phyloP scores from a whole-genome alignment of 352 stramenopile genomes.

The Globisporangium okanoganense region DNA sequence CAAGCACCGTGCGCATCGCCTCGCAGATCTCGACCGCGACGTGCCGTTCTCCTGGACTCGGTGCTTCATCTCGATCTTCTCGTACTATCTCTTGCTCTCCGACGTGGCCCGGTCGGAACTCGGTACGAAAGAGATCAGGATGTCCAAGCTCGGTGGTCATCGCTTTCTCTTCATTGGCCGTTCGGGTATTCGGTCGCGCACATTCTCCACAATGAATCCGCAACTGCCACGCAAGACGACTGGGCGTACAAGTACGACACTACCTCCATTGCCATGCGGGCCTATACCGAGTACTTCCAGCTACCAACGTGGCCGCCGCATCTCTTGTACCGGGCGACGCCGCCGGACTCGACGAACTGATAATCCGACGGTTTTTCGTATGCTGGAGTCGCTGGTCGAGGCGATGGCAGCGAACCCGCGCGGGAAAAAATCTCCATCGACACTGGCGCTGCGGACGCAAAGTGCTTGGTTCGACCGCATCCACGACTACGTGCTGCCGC shows the following conservation, averaged over 20 bases:
- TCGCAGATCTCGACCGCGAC: neutral
- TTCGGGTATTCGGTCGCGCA: conserved; percentile 2
- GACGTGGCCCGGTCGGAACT: conserved; percentile 17
- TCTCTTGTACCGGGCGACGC: conserved; percentile 13
- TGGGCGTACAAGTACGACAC: conserved; percentile 28
- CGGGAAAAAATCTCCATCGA: neutral
- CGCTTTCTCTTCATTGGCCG: conserved; percentile 1
- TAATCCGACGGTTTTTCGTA: neutral
- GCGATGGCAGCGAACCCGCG: neutral
- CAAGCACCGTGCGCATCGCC: neutral
- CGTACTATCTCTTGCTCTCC: conserved; percentile 22
- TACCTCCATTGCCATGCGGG: conserved; percentile 19
- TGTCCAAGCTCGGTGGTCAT: neutral
- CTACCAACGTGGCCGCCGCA: conserved; percentile 10
- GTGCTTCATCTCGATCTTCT: conserved; percentile 11
- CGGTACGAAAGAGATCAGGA: neutral
- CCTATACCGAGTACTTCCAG: conserved; percentile 13
- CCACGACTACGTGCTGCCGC: conserved; percentile 17
- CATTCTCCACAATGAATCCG: neutral
- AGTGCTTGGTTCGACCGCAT: conserved; percentile 16
- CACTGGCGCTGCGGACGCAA: neutral
- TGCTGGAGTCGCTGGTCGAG: conserved; percentile 8
- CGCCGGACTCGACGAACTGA: neutral
- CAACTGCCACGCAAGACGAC: neutral
- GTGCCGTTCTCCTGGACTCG: conserved; percentile 14